phyloP scores from a whole-genome alignment of 1,284 basidiomycete species.

The Trichosporon ovoides region DNA sequence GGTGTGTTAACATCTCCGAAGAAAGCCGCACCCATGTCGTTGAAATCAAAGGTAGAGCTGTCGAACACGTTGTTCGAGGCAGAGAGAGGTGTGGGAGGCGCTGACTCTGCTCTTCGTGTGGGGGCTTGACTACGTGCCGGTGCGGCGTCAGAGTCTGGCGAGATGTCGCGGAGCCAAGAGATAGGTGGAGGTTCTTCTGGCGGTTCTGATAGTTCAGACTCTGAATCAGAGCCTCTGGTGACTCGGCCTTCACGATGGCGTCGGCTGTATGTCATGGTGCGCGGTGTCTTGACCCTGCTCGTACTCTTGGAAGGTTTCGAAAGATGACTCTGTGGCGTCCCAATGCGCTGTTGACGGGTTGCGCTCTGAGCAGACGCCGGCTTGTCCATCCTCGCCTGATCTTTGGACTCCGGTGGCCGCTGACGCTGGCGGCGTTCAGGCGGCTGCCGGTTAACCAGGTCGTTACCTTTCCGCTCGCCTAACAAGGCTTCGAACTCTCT shows the following conservation, averaged over 20 bases:
- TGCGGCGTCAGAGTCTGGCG: neutral
- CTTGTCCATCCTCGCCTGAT: neutral
- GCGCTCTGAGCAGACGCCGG: neutral
- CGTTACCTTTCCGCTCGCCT: constrained; percentile 3
- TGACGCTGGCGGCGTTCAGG: neutral
- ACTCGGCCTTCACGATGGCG: neutral
- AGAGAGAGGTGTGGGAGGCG: neutral
- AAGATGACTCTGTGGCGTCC: neutral
- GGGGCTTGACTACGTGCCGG: neutral
- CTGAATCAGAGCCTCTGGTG: neutral
- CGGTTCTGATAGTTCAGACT: constrained; percentile 12
- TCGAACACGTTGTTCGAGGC: neutral
- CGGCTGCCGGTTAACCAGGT: neutral
- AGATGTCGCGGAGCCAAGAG: neutral
- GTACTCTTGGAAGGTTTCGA: neutral
- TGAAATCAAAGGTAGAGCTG: neutral
- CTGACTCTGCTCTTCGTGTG: neutral
- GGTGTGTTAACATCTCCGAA: neutral
- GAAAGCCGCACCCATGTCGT: neutral
- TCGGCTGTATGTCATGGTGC: constrained; percentile 14
- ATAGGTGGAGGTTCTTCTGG: neutral
- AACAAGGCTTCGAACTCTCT: constrained; percentile 31
- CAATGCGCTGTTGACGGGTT: neutral
- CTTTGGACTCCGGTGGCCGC: neutral
- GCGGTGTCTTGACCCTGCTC: neutral